phyloP scores from a whole-genome alignment of 306 rosid genomes.

The Castanopsis chinensis region DNA sequence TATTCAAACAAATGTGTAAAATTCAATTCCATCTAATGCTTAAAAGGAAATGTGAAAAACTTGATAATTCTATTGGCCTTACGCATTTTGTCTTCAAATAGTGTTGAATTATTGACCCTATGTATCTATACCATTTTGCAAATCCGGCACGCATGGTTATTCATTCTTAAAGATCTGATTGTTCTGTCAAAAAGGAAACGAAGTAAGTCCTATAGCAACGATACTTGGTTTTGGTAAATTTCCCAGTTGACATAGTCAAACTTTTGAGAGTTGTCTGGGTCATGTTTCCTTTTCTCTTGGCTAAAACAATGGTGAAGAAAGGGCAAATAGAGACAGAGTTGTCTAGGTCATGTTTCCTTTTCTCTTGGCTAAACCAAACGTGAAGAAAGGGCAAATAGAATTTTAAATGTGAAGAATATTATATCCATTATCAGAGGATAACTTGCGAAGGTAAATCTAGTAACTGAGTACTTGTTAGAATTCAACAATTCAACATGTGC shows the following conservation, averaged over 20 bases:
- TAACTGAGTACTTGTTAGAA: neutral
- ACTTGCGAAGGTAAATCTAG: neutral
- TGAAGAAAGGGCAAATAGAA: too few species aligned
- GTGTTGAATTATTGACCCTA: neutral
- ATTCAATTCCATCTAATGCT: neutral
- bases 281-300: too few species aligned
- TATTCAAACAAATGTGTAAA: neutral
- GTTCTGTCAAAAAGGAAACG: neutral
- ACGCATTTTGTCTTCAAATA: neutral
- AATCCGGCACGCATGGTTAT: neutral
- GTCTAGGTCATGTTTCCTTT: too few species aligned
- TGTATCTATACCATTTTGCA: neutral
- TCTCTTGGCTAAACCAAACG: too few species aligned
- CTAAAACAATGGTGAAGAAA: too few species aligned
- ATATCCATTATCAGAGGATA: neutral
- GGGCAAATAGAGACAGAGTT: too few species aligned
- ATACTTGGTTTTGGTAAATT: too few species aligned
- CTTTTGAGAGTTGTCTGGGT: too few species aligned
- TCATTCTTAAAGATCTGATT: neutral
- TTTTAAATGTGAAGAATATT: too few species aligned
- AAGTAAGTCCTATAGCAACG: too few species aligned
- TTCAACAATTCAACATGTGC: neutral
- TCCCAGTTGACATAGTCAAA: too few species aligned
- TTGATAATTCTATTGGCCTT: neutral
- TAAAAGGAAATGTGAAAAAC: neutral